Evolutionary conservation across 2,329 filamentous ascomycete species (phyloP).

Genomic region (Ceratocystis eucalypticola): DNA sequence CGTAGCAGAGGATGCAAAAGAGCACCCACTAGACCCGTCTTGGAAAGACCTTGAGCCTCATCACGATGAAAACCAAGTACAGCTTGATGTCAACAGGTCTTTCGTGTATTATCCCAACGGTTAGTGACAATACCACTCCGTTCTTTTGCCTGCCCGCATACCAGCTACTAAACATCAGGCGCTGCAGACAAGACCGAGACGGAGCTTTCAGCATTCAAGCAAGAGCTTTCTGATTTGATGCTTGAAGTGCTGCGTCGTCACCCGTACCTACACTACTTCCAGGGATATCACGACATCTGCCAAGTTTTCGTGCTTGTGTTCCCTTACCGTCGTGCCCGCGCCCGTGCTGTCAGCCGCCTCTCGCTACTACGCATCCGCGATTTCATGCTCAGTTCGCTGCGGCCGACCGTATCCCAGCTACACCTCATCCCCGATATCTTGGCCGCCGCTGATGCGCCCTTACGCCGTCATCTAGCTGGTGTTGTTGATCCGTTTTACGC

Average conservation of each 20-base stretch:
- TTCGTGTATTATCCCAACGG: constrained; percentile 90
- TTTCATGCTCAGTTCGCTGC: constrained; percentile 87
- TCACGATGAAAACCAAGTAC: constrained; percentile 78
- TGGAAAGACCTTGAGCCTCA: constrained; percentile 62
- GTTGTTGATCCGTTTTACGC: constrained; percentile 84
- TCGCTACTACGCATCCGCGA: constrained; percentile 85
- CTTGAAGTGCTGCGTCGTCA: constrained; percentile 64
- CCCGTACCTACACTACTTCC: constrained; percentile 85
- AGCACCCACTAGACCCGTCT: not conserved
- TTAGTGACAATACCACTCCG: constrained; percentile 30
- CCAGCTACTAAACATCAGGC: not conserved
- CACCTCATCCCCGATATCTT: constrained; percentile 74
- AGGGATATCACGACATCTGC: constrained; percentile 96
- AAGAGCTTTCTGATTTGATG: constrained; percentile 68
- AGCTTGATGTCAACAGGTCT: constrained; percentile 84
- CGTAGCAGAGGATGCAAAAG: constrained; percentile 19
- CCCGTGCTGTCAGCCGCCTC: constrained; percentile 58
- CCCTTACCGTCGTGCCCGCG: constrained; percentile 42
- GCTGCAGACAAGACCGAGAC: constrained; percentile 33
- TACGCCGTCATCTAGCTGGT: constrained; percentile 61
- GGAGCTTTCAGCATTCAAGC: constrained; percentile 57
- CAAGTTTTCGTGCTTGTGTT: constrained; percentile 88
- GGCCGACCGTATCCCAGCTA: constrained; percentile 73
- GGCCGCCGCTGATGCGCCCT: constrained; percentile 51
- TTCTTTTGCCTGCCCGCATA: constrained; percentile 9